Percentiles rank a stretch among this genome's conserved stretches.
Evolutionary conservation across 1,284 basidiomycete genomes (phyloP).

Genomic region (Rhodotorula glutinis): DNA sequence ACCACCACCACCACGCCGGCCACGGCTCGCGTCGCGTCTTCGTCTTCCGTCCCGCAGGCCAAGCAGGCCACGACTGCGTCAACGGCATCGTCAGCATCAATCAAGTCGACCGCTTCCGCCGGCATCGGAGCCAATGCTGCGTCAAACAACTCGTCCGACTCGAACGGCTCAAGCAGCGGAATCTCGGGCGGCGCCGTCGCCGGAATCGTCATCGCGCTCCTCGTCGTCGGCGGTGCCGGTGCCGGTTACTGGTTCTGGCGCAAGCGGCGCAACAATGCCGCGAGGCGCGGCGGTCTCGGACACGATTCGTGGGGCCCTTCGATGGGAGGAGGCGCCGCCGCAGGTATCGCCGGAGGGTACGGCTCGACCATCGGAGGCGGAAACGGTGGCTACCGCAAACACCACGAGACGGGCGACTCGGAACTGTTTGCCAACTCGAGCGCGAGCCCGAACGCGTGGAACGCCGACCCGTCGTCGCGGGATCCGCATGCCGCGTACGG

Average conservation of each 20-base stretch:
- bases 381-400: constrained; percentile 8
- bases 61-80: neutral
- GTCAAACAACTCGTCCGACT: neutral
- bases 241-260: constrained; percentile 21
- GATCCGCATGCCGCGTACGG: neutral
- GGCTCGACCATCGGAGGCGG: neutral
- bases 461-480: neutral
- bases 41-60: neutral
- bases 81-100: too few species aligned
- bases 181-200: constrained; percentile 30
- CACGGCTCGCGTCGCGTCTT: neutral
- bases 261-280: constrained; percentile 11
- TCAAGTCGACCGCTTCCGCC: neutral
- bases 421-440: constrained; percentile 27
- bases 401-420: constrained; percentile 22
- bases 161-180: neutral
- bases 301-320: constrained; percentile 3
- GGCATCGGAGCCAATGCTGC: neutral
- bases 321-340: constrained; percentile 8
- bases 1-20: neutral
- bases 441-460: constrained; percentile 3
- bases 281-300: constrained; percentile 7
- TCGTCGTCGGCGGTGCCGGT: constrained; percentile 23
- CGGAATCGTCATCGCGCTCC: constrained; percentile 32
- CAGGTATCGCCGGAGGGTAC: neutral